Percentiles rank a stretch among this genome's conserved stretches.
Conservation (phyloP, 345 rosid genomes). For the Bruguiera sexangula region DNA sequence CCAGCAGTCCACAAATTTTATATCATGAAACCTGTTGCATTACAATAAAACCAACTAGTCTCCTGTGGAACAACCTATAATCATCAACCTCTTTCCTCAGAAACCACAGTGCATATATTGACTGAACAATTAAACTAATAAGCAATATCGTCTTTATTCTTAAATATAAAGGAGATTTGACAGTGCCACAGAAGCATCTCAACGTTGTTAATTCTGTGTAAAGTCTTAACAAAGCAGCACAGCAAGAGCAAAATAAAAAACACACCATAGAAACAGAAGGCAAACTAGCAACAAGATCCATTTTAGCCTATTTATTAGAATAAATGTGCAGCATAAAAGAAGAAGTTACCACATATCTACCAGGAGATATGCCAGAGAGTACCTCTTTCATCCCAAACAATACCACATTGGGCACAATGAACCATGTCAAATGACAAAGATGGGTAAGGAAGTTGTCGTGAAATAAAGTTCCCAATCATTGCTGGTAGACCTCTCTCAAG, state of each 20-base stretch:
- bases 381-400: slow-evolving; percentile 90
- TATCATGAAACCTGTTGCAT: no score
- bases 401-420: slow-evolving; percentile 97
- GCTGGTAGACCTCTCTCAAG: slow-evolving; percentile 99
- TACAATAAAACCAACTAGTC: no score
- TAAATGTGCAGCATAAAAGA: neutral
- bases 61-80: neutral
- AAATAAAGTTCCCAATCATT: slow-evolving; percentile 80
- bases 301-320: neutral
- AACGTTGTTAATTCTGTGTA: neutral
- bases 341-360: neutral
- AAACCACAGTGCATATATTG: neutral
- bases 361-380: slow-evolving; percentile 12
- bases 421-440: slow-evolving; percentile 86
- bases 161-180: neutral
- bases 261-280: neutral
- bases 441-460: slow-evolving; percentile 87
- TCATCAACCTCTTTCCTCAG: neutral
- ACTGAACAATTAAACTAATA: neutral
- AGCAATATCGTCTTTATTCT: neutral
- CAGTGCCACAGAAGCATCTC: neutral
- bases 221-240: neutral
- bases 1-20: no score
- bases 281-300: slow-evolving; percentile 10
- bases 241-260: neutral